These are phyloP conservation scores for Microdochium paspali DNA, from an alignment of 2,329 filamentous ascomycete genomes.

Conservation along the genomic window DNA sequence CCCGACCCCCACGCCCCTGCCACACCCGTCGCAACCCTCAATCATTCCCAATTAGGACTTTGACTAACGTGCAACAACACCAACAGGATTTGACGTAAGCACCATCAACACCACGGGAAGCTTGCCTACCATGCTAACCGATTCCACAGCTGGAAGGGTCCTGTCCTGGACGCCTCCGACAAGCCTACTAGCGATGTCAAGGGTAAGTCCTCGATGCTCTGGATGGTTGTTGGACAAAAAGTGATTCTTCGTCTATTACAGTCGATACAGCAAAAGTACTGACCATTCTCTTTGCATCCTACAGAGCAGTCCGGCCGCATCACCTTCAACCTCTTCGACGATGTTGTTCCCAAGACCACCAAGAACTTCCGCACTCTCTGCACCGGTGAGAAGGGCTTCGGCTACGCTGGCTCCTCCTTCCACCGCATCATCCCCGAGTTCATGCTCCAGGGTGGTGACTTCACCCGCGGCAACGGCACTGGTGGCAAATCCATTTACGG, in stretches of 20 bases:
- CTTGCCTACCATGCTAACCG: neutral
- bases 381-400: constrained; percentile 72
- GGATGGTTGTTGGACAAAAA: too few species aligned
- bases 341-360: constrained; percentile 79
- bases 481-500: constrained; percentile 93
- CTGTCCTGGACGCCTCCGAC: constrained; percentile 53
- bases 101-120: neutral
- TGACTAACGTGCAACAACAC: neutral
- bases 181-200: constrained; percentile 43
- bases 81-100: neutral
- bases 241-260: too few species aligned
- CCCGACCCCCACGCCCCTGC: neutral
- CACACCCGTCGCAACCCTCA: constrained; percentile 7
- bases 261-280: too few species aligned
- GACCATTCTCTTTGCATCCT: constrained; percentile 4
- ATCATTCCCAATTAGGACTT: neutral
- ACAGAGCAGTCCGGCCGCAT: constrained; percentile 68
- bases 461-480: constrained; percentile 83
- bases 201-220: constrained; percentile 37
- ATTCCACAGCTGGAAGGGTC: constrained; percentile 69
- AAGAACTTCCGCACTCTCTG: constrained; percentile 80
- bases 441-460: constrained; percentile 96
- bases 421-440: constrained; percentile 89
- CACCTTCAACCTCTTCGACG: constrained; percentile 81
- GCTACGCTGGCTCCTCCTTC: constrained; percentile 77